Base-by-base conservation (phyloP, 768 basidiomycete genomes). In the Asterophora lycoperdoides region DNA sequence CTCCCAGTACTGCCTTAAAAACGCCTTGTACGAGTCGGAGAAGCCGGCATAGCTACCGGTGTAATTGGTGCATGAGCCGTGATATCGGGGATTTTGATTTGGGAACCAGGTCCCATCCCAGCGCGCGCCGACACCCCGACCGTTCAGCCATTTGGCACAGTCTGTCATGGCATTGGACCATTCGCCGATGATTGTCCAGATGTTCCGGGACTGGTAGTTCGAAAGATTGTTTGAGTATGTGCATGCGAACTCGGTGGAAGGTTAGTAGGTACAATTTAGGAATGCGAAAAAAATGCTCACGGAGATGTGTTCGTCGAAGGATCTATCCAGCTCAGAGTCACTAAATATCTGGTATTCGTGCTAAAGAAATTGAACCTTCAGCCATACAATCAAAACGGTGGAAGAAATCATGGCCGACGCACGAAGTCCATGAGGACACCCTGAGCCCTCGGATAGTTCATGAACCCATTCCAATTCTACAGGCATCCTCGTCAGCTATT, bases 121-220 rank as follows among this genome's bases (percentile, higher is more conserved):
- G 14, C 84, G 74, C 0, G 83, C 68, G 10, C 88, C 88, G 32
- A 77, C 70, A 17, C 81, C 83, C 35, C 86, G 74, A 0, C 90
- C 90, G 60, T 91, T 92, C 7, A 93, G 70, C 84, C 85, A 91
- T 56, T 66, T 65, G 0, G 89, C 83, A 57, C 89, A 92, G 61
- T 89, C 87, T 0, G 86, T 89, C 8, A 74, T 65, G 0, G 86
- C 81, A 17, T 75, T 80, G 13, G 86, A 85, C 82, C 86, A 93
- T 71, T 93, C 90, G 18, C 89, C 88, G 10, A 84, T 72, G 26
- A 89, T 70, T 2, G 86, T 89, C 83, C 83, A 89, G 28, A 90
- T 68, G 53, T 84, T 83, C 8, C 68, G 64, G 5, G 69, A 50
- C 5, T 79, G 72, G 59, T 71, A 86, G 2, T 64, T 51, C 3